phyloP scores from a whole-genome alignment of 495 filamentous ascomycete species.

The Hyaloscypha finlandica region DNA sequence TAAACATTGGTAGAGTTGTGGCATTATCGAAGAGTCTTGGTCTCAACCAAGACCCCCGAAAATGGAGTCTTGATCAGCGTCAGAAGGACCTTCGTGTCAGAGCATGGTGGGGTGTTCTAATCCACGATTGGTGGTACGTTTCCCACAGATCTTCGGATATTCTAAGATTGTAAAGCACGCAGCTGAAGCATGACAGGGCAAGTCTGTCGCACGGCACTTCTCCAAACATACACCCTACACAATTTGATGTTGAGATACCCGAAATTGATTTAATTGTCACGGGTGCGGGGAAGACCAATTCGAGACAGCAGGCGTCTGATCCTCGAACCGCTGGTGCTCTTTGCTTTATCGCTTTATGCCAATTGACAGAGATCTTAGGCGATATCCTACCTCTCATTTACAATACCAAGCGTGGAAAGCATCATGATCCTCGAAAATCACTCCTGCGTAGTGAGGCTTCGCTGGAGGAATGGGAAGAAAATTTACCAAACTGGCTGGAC shows the following conservation, averaged over 20 bases:
- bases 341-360: slow-evolving; percentile 54
- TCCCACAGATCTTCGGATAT: too few relatives aligned
- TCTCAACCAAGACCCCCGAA: slow-evolving; percentile 49
- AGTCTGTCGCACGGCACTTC: slow-evolving; percentile 49
- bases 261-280: slow-evolving; percentile 35
- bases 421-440: slow-evolving; percentile 32
- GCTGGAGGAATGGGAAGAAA: slow-evolving; percentile 42
- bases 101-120: slow-evolving; percentile 56
- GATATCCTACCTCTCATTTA: slow-evolving; percentile 54
- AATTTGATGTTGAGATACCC: too few relatives aligned
- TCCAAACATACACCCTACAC: too few relatives aligned
- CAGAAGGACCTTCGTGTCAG: slow-evolving; percentile 51
- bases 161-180: too few relatives aligned
- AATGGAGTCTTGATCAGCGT: slow-evolving; percentile 49
- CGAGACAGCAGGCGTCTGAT: slow-evolving; percentile 41
- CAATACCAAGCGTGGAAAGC: slow-evolving; percentile 43
- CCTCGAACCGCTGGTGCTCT: slow-evolving; percentile 46
- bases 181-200: slow-evolving; percentile 38
- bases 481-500: slow-evolving; percentile 5
- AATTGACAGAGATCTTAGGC: slow-evolving; percentile 53
- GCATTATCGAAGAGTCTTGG: slow-evolving; percentile 55
- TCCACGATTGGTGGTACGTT: slow-evolving; percentile 51
- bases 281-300: too few relatives aligned
- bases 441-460: slow-evolving; percentile 46
- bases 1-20: slow-evolving; percentile 51